Conservation (phyloP, 2,329 filamentous ascomycete species). For the Paecilomyces dactylethromorphus region DNA sequence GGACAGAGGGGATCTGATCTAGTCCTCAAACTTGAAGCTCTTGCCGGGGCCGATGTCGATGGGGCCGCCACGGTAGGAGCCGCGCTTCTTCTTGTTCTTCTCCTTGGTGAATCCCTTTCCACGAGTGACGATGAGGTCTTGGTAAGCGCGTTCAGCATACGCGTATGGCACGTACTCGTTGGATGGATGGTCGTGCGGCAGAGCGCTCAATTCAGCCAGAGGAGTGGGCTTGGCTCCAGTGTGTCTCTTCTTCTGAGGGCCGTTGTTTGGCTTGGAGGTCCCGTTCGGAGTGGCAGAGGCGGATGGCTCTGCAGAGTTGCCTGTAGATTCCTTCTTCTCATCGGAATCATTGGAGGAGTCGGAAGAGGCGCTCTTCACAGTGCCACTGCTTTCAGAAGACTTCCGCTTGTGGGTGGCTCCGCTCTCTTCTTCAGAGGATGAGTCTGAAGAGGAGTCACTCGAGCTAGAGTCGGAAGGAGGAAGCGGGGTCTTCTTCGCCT, state of each 20-base stretch:
- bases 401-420: constrained; percentile 12
- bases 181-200: constrained; percentile 62
- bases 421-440: constrained; percentile 17
- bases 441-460: constrained; percentile 17
- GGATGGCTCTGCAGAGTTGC: constrained; percentile 18
- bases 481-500: constrained; percentile 28
- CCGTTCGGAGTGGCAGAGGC: constrained; percentile 49
- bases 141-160: constrained; percentile 82
- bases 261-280: constrained; percentile 19
- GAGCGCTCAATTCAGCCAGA: constrained; percentile 68
- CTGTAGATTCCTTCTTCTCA: constrained; percentile 9
- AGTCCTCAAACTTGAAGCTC: constrained; percentile 93
- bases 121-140: constrained; percentile 82
- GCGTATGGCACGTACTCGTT: constrained; percentile 79
- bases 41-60: constrained; percentile 80
- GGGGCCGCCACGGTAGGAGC: constrained; percentile 79
- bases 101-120: constrained; percentile 99
- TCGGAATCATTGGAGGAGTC: constrained; percentile 8
- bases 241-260: constrained; percentile 35
- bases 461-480: constrained; percentile 20
- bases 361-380: constrained; percentile 17
- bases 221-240: constrained; percentile 57
- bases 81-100: constrained; percentile 97
- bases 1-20: constrained; percentile 19
- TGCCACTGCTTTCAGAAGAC: constrained; percentile 23